These are phyloP conservation scores for Penicillium sp. DNA, from an alignment of 2,329 filamentous ascomycete genomes.

Conservation along the genomic window DNA sequence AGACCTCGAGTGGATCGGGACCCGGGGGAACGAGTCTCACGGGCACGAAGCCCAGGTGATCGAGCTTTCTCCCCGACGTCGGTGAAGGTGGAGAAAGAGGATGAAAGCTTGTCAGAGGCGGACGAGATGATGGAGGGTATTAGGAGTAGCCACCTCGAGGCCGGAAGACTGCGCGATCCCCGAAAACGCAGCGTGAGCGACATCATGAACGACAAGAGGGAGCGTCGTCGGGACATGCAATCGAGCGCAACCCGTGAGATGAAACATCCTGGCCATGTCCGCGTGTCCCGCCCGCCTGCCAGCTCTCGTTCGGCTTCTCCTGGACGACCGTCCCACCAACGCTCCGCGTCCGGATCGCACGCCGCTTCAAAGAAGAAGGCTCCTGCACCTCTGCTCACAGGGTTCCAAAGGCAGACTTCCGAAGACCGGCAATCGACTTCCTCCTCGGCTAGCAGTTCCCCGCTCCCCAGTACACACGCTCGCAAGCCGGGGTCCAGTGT, in stretches of 20 bases:
- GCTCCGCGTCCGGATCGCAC: constrained; percentile 32
- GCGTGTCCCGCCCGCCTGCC: constrained; percentile 25
- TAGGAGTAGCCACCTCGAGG: constrained; percentile 4
- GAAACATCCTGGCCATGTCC: constrained; percentile 23
- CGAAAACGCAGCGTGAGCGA: constrained; percentile 37
- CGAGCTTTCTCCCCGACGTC: constrained; percentile 26
- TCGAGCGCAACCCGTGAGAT: constrained; percentile 19
- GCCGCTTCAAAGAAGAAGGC: constrained; percentile 32
- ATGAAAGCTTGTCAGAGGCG: constrained; percentile 25
- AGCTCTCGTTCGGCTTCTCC: constrained; percentile 35
- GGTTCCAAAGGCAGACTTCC: constrained; percentile 39
- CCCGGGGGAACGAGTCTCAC: constrained; percentile 16
- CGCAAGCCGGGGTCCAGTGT: constrained; percentile 40
- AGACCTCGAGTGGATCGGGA: constrained; percentile 26
- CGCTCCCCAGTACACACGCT: constrained; percentile 35
- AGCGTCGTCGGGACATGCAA: constrained; percentile 22
- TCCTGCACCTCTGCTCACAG: constrained; percentile 38
- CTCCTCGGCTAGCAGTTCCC: constrained; percentile 42
- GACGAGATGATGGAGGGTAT: constrained; percentile 13
- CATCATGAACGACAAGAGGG: constrained; percentile 27
- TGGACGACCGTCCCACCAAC: constrained; percentile 31
- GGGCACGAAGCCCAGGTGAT: constrained; percentile 22
- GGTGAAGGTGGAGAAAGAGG: constrained; percentile 33
- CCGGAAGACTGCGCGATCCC: constrained; percentile 19
- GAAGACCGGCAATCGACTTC: constrained; percentile 42